Evolutionary conservation across 1,284 basidiomycete species (phyloP).

Genomic region (Moesziomyces globuligerus): DNA sequence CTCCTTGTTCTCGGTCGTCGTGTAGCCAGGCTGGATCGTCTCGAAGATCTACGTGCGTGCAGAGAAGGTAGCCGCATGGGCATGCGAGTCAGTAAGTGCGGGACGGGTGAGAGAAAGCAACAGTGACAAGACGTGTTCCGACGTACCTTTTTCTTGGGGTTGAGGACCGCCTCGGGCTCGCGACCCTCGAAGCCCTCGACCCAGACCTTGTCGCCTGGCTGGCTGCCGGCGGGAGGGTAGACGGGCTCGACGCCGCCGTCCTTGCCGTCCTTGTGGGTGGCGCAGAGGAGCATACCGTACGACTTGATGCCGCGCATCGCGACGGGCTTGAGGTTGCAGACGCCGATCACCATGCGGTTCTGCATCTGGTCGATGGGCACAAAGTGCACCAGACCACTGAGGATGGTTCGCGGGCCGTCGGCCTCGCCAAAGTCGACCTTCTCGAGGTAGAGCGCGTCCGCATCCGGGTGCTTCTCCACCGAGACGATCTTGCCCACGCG

Average conservation of each 20-base stretch:
- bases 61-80: background rate
- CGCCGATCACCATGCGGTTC: constrained; percentile 63
- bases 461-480: constrained; percentile 64
- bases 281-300: constrained; percentile 66
- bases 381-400: constrained; percentile 65
- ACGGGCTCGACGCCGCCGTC: constrained; percentile 66
- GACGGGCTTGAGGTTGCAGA: constrained; percentile 66
- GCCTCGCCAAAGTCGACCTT: constrained; percentile 67
- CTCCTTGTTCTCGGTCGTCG: constrained; percentile 50
- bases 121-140: background rate
- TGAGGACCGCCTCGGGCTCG: constrained; percentile 62
- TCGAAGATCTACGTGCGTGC: constrained; percentile 59
- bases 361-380: constrained; percentile 67
- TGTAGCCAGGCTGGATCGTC: constrained; percentile 65
- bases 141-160: constrained; percentile 67
- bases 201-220: constrained; percentile 61
- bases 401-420: constrained; percentile 63
- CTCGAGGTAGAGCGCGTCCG: constrained; percentile 66
- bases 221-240: constrained; percentile 58
- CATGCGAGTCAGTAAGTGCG: background rate
- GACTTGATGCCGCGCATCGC: constrained; percentile 67
- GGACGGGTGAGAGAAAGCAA: background rate
- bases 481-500: constrained; percentile 66
- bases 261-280: constrained; percentile 62
- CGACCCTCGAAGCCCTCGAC: constrained; percentile 65